Evolutionary conservation across 176 grass and related monocot genomes (phyloP).

Genomic region (Neostapfia colusana): DNA sequence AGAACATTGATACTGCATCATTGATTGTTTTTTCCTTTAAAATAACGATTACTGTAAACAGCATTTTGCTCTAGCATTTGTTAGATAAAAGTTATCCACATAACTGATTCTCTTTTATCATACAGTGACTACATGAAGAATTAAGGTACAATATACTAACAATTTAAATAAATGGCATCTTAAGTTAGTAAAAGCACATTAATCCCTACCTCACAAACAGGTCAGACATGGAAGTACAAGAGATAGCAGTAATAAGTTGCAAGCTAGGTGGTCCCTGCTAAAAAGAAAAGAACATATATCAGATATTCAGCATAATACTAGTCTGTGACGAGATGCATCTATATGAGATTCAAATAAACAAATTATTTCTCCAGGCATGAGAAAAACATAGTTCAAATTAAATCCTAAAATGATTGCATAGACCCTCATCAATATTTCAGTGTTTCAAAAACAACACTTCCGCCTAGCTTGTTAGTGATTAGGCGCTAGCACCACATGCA

Average conservation of each 20-base stretch:
- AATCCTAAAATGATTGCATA: neutral
- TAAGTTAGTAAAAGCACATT: constrained; percentile 26
- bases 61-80: neutral
- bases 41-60: neutral
- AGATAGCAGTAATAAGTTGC: constrained; percentile 41
- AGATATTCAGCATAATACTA: constrained; percentile 18
- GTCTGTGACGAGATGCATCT: neutral
- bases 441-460: neutral
- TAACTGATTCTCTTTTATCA: constrained; percentile 3
- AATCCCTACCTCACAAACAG: constrained; percentile 46
- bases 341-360: constrained; percentile 7
- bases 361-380: neutral
- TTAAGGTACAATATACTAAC: neutral
- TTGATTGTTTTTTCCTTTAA: neutral
- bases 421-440: neutral
- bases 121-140: neutral
- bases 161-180: constrained; percentile 9
- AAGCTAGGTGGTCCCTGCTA: constrained; percentile 33
- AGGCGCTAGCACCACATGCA: neutral
- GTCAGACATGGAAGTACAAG: constrained; percentile 59
- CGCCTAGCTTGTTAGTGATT: neutral
- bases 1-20: neutral
- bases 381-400: constrained; percentile 23
- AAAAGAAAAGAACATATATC: constrained; percentile 17
- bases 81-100: constrained; percentile 11